Evolutionary conservation across 345 rosid species (phyloP), one percentile per base, ranked within the genome.

Genomic region (Hypericum androsaemum): DNA sequence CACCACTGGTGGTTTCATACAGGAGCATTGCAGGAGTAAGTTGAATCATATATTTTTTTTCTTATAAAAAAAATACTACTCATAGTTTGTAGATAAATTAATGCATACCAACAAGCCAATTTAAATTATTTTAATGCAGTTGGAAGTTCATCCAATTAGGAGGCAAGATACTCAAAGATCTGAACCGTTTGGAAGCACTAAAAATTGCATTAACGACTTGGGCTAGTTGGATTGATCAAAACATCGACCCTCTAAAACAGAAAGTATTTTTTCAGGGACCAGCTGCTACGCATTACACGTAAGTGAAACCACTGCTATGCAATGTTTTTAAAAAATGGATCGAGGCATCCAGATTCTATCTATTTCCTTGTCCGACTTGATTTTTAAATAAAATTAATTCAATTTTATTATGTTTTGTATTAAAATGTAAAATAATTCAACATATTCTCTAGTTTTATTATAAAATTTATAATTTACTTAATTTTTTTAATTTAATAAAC

Each of bases 1-100:
- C 83, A 57, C 41, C 90, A 80, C 42, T 80, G 88, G 95, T 82
- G 88, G 86, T 6, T 50, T 35, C 86, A 82, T 64, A 63, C 50
- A 0, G 88, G 90, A 22, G 32, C 32, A 22, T 22, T 22, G 32
- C 32, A 22, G 32, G 32, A 22, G 32, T 22, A 22, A 22, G 32
- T 22, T 22, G 2, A 22, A 22, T 22, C 32, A 22, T 22, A 22
- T 22, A 1, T 22, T 22, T 22, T 22, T 22, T 22, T 22, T 22
- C 32, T 22, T 22, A 22, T 22, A 4, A 22, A 22, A 22, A 22
- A n/a, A n/a, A n/a, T n/a, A n/a, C n/a, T n/a, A 22, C 32, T 1
- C 1, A 22, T 22, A 1, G 32, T 22, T 22, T 22, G 32, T 22
- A 1, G 32, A 22, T 22, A 22, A 22, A 22, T 22, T 22, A 22